Evolutionary conservation across 2,329 filamentous ascomycete genomes (phyloP), one percentile per base, ranked within the genome.

Genomic region (Hymenoscyphus occultus): DNA sequence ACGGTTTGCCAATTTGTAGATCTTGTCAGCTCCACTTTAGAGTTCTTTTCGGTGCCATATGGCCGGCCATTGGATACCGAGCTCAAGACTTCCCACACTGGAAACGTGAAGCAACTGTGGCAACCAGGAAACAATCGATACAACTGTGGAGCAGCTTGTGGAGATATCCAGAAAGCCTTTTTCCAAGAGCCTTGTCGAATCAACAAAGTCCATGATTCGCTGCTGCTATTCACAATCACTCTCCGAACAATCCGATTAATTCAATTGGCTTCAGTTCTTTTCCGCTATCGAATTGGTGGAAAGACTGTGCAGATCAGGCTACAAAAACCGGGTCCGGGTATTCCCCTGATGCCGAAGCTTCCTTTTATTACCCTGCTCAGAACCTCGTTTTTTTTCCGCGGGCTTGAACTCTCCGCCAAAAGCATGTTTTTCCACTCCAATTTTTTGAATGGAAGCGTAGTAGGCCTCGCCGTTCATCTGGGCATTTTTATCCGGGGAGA

Each of bases 401-500:
- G 28, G 28, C 48, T 54, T 54, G 19, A 22, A 10, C 22, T 28
- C 19, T 9, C 13, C 19, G 22, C 9, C 19, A 22, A 28, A 28
- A 22, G 19, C 48, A 54, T 54, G 48, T 54, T 54, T 12, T 54
- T 54, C 19, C 48, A 54, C 13, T 54, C 48, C 5, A 54, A 54
- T 28, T 28, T 54, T 22, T 19, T 12, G n/a, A 54, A 28, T 54
- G 48, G 19, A 54, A 28, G 48, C 19, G 10, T 54, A 28, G 48
- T 54, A 54, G 62, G 62, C 16, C 16, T 63, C 13, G 56, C 28
- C 14, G 19, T 28, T 7, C 62, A 63, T 28, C 31, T 63, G 28
- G 40, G 39, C 5, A 28, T 59, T 19, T 63, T 63, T 56, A 63
- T 63, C 31, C 56, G 32, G 9, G 56, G 56, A 51, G 56, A 63